Percentiles rank a stretch among this genome's conserved stretches.
Evolutionary conservation across 208 protist genomes (phyloP).

Genomic region (Angomonas deanei): DNA sequence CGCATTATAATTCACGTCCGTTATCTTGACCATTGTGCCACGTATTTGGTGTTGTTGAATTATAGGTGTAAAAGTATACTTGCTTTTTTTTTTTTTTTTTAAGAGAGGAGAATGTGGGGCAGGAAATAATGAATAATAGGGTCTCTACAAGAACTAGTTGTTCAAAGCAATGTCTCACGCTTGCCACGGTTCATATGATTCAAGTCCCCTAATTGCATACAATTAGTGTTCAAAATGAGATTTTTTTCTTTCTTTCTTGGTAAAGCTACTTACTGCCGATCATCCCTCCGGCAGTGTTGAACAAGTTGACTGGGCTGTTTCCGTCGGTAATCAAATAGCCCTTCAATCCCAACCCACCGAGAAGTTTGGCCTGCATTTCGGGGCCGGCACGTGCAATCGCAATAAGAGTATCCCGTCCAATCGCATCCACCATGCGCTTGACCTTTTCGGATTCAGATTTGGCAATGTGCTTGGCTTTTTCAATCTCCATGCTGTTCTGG

Average conservation of each 20-base stretch:
- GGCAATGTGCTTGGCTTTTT: constrained; percentile 60
- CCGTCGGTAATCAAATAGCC: constrained; percentile 96
- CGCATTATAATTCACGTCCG: constrained; percentile 82
- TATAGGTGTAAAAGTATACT: neutral
- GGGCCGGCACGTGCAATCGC: constrained; percentile 90
- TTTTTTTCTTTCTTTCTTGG: constrained; percentile 9
- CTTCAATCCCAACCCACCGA: constrained; percentile 92
- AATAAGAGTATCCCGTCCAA: constrained; percentile 89
- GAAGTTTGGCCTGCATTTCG: constrained; percentile 94
- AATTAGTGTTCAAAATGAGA: too few relatives aligned
- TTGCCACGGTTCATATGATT: too few relatives aligned
- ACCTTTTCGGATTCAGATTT: constrained; percentile 91
- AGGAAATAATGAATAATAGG: too few relatives aligned
- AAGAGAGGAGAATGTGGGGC: neutral
- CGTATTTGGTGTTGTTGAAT: too few relatives aligned
- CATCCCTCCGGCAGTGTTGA: constrained; percentile 92
- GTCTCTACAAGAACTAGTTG: too few relatives aligned
- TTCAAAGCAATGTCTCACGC: too few relatives aligned
- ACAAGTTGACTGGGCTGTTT: constrained; percentile 93
- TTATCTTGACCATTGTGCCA: constrained; percentile 60
- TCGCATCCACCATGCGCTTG: constrained; percentile 71
- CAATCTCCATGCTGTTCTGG: constrained; percentile 85
- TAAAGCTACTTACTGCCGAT: constrained; percentile 34
- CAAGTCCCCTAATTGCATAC: too few relatives aligned
- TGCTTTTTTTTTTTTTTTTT: constrained; percentile 6